These are phyloP conservation scores for Amanita brunnescens DNA, from an alignment of 768 basidiomycete species.

Conservation along the genomic window DNA sequence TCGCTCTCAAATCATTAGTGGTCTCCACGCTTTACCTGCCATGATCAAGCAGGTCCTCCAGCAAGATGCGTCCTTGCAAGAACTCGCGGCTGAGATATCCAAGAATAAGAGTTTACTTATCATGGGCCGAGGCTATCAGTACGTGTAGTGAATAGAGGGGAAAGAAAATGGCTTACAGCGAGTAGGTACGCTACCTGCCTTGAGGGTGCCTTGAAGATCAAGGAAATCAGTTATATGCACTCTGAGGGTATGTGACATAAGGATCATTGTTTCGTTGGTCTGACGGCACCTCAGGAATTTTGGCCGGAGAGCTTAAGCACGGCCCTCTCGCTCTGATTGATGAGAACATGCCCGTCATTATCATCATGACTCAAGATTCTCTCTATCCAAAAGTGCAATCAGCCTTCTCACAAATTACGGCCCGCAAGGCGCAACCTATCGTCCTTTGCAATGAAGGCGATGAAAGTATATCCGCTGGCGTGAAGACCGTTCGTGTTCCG, in stretches of 20 bases:
- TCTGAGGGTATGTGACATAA: conserved; percentile 45
- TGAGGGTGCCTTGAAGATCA: conserved; percentile 98
- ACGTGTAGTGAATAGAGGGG: no score
- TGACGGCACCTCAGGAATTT: conserved; percentile 51
- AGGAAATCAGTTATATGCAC: conserved; percentile 95
- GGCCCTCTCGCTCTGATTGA: conserved; percentile 96
- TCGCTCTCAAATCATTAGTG: conserved; percentile 88
- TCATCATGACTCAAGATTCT: conserved; percentile 99
- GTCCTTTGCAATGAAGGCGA: conserved; percentile 95
- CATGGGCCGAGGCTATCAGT: conserved; percentile 96
- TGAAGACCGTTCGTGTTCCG: conserved; percentile 90
- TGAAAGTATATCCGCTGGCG: conserved; percentile 59
- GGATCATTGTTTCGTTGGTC: not conserved
- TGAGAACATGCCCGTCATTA: conserved; percentile 98
- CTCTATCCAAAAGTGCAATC: conserved; percentile 97
- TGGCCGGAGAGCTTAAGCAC: conserved; percentile 98
- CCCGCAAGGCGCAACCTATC: conserved; percentile 92
- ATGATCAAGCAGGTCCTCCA: conserved; percentile 86
- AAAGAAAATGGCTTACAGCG: no score
- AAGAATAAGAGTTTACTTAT: conserved; percentile 84
- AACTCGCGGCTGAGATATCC: conserved; percentile 72
- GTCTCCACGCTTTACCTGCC: conserved; percentile 80
- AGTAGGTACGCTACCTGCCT: conserved; percentile 80
- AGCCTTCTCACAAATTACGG: conserved; percentile 94
- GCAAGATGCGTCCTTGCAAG: conserved; percentile 66